Conservation (phyloP, 805 yeast species). For the Starmerella sp. region DNA sequence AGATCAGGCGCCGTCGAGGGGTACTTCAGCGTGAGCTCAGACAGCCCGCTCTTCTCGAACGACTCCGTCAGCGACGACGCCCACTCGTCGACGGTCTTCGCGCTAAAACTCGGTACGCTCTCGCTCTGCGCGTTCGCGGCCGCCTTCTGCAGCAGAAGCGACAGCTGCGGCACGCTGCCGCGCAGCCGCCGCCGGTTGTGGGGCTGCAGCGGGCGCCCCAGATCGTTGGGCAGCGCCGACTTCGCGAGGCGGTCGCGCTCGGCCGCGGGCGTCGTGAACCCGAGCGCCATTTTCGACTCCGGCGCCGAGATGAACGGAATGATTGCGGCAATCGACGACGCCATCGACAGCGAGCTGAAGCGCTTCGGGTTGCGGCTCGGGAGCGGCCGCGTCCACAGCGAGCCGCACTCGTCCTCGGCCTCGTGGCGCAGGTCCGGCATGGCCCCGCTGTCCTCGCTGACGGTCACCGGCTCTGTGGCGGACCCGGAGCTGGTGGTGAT, state of each 20-base stretch:
- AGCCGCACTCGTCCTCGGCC: conserved; percentile 1
- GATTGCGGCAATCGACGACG: conserved; percentile 18
- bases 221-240: background rate
- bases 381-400: background rate
- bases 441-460: background rate
- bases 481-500: background rate
- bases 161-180: conserved; percentile 4
- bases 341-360: conserved; percentile 17
- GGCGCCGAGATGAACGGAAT: conserved; percentile 12
- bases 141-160: conserved; percentile 12
- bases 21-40: background rate
- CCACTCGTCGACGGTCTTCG: conserved; percentile 11
- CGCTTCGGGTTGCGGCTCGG: conserved; percentile 10
- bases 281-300: background rate
- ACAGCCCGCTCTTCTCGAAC: conserved; percentile 1
- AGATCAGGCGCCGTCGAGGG: background rate
- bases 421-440: background rate
- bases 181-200: background rate
- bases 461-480: background rate
- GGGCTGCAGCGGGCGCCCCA: background rate
- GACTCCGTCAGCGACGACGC: conserved; percentile 6
- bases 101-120: background rate
- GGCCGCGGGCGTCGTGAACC: background rate
- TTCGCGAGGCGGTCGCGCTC: background rate
- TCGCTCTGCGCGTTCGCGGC: background rate